Evolutionary conservation across 1,284 basidiomycete genomes (phyloP).

Genomic region (Exobasidium cylindrosporum): DNA sequence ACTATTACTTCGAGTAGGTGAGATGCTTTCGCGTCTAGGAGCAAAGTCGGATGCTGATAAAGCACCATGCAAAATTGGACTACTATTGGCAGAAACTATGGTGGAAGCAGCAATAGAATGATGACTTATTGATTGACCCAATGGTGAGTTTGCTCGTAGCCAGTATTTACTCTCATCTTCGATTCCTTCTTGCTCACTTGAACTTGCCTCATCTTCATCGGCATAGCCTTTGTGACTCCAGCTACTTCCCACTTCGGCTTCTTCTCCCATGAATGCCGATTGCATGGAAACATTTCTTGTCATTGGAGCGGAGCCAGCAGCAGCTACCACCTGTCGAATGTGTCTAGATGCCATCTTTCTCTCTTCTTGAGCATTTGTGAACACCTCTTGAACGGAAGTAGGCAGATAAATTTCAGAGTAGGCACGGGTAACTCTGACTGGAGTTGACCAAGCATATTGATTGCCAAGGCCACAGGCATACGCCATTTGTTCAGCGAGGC

Average conservation of each 20-base stretch:
- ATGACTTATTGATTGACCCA: neutral
- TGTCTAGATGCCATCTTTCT: neutral
- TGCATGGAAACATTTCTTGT: neutral
- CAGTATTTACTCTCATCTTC: neutral
- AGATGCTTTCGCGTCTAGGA: no score
- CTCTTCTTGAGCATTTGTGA: conserved; percentile 2
- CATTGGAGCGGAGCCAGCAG: neutral
- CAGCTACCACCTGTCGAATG: neutral
- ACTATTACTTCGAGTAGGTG: no score
- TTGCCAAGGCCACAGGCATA: conserved; percentile 19
- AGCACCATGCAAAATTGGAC: conserved; percentile 10
- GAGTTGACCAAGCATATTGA: conserved; percentile 11
- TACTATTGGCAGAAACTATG: conserved; percentile 7
- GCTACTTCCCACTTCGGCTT: neutral
- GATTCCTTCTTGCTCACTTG: neutral
- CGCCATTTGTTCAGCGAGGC: conserved; percentile 21
- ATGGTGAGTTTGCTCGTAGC: neutral
- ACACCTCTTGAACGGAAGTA: neutral
- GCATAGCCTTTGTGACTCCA: neutral
- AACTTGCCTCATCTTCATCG: neutral
- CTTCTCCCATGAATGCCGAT: neutral
- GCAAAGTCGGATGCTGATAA: conserved; percentile 1
- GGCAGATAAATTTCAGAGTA: conserved; percentile 3
- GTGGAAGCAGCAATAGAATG: conserved; percentile 4
- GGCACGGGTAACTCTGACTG: neutral